Conservation (phyloP, 768 basidiomycete genomes). For the Ramaria sp. region DNA sequence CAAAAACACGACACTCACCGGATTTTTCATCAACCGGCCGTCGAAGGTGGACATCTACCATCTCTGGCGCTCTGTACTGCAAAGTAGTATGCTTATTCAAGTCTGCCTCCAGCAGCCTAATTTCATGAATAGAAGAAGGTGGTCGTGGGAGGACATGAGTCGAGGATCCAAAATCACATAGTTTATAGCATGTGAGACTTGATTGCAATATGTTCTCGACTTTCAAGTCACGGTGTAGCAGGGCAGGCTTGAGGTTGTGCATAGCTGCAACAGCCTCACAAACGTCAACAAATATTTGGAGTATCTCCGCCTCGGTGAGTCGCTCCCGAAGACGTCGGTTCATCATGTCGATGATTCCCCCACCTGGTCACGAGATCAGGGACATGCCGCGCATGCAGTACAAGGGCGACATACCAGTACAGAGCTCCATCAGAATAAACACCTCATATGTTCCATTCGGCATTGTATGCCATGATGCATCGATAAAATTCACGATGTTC, state of each 20-base stretch:
- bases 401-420: conserved; percentile 50
- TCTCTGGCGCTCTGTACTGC: conserved; percentile 97
- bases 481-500: conserved; percentile 92
- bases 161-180: conserved; percentile 97
- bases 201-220: conserved; percentile 97
- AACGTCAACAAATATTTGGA: conserved; percentile 96
- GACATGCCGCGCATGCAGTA: background rate
- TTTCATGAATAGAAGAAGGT: conserved; percentile 72
- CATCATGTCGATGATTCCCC: conserved; percentile 99
- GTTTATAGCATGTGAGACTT: conserved; percentile 74
- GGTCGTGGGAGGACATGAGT: conserved; percentile 59
- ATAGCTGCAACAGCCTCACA: conserved; percentile 95
- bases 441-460: conserved; percentile 85
- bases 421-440: conserved; percentile 98
- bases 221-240: conserved; percentile 95
- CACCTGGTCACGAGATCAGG: conserved; percentile 41
- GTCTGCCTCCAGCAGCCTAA: conserved; percentile 80
- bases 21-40: conserved; percentile 87
- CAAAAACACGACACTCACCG: conserved; percentile 12
- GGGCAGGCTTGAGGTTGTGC: conserved; percentile 84
- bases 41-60: conserved; percentile 84
- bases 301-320: conserved; percentile 89
- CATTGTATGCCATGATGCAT: conserved; percentile 83
- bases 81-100: conserved; percentile 92
- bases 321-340: conserved; percentile 92